Evolutionary conservation across 495 filamentous ascomycete species (phyloP).

Genomic region (Aspergillus olivimuriae): DNA sequence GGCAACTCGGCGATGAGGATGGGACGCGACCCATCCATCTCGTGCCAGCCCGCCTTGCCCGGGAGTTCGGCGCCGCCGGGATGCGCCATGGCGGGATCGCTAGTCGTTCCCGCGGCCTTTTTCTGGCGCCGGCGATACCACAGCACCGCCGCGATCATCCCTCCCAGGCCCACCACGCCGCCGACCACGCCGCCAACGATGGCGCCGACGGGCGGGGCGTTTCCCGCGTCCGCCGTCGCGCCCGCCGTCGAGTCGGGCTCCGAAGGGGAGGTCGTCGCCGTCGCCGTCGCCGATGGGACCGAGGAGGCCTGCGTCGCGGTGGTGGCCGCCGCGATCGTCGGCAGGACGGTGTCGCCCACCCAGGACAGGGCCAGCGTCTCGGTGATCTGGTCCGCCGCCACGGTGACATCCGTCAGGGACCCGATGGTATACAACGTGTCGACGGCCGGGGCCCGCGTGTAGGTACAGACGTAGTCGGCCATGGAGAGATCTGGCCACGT

Average conservation of each 20-base stretch:
- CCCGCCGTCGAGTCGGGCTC: too few species aligned
- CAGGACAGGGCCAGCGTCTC: slow-evolving; percentile 2
- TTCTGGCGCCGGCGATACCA: too few species aligned
- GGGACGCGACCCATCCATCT: too few species aligned
- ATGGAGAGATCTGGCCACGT: slow-evolving; percentile 6
- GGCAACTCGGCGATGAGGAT: too few species aligned
- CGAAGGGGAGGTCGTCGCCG: too few species aligned
- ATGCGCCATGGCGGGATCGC: too few species aligned
- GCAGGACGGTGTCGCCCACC: neutral
- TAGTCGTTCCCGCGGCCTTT: too few species aligned
- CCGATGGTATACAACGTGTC: slow-evolving; percentile 7
- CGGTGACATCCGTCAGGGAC: slow-evolving; percentile 4
- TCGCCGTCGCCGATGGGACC: neutral
- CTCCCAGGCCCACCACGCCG: too few species aligned
- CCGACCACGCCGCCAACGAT: neutral
- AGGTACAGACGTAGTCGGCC: slow-evolving; percentile 3
- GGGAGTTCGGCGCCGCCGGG: too few species aligned
- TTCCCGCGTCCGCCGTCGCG: neutral
- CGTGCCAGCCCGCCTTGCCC: too few species aligned
- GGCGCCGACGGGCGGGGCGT: neutral
- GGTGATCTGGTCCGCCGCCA: neutral
- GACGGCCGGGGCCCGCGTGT: neutral
- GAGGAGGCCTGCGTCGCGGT: neutral
- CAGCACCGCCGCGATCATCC: too few species aligned
- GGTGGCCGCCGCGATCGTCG: neutral